phyloP scores from a whole-genome alignment of 305 asterid genomes.

The Fraxinus albicans region DNA sequence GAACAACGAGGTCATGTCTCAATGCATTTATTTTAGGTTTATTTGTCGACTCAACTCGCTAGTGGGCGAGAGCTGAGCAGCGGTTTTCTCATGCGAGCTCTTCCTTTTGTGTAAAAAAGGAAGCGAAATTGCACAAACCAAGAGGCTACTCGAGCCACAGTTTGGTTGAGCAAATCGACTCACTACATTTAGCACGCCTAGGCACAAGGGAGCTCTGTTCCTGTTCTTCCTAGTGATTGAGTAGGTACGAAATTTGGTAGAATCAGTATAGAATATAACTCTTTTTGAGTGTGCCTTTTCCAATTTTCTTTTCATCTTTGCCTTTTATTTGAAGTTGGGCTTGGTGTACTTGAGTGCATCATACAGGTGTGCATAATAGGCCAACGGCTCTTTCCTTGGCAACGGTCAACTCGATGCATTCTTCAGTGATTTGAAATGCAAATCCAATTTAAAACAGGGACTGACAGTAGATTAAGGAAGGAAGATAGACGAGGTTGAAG shows the following conservation, averaged over 20 bases:
- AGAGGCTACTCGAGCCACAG: not conserved
- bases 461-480: not conserved
- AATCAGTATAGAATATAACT: not conserved
- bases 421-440: not conserved
- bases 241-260: not conserved
- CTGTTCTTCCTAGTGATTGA: not conserved
- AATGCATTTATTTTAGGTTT: too few relatives aligned
- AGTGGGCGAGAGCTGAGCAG: not conserved
- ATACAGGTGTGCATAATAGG: conserved; percentile 15
- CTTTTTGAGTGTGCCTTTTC: not conserved
- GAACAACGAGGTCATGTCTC: too few relatives aligned
- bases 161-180: not conserved
- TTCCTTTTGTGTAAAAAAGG: not conserved
- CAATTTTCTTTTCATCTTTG: not conserved
- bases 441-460: not conserved
- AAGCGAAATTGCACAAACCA: too few relatives aligned
- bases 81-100: not conserved
- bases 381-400: conserved; percentile 31
- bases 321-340: not conserved
- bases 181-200: not conserved
- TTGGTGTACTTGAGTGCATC: not conserved
- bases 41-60: too few relatives aligned
- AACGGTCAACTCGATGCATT: conserved; percentile 31
- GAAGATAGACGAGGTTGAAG: not conserved
- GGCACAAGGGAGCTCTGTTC: not conserved